Base-by-base conservation (phyloP, 306 rosid genomes). In the Betula pendula region DNA sequence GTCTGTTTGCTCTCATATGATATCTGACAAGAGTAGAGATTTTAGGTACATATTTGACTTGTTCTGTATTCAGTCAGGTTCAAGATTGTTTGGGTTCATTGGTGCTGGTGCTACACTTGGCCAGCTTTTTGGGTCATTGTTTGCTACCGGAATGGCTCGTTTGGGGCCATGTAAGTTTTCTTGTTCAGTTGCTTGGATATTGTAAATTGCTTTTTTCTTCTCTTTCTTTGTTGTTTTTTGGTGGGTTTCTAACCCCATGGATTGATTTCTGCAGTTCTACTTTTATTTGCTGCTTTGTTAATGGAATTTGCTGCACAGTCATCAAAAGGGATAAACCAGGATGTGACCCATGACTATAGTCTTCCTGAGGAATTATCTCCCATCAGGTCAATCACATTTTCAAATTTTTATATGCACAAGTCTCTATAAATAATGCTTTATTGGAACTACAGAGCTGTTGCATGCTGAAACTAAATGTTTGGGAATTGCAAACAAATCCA, bases 41-140 rank as follows among this genome's bases (percentile, higher is more conserved):
- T 72, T 40, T 73, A 45, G 15, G 31, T 63, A 40, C 58, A 44
- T 74, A 12, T 79, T 81, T 89, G 83, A 85, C 77, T 81, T 83
- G 70, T 77, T 73, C 24, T 70, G 81, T 71, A 62, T 92, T 88
- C 99, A 95, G 99, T 95, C 99, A 91, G 99, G 99, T 89, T 88
- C 97, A 73, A 95, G 99, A 92, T 88, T 95, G 81, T 95, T 95
- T 69, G 99, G 97, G 69, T 95, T 95, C 82, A 87, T 95, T 75
- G 99, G 97, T 77, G 97, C 97, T 74, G 99, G 99, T 69, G 99
- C 99, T 71, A 95, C 99, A 16, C 99, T 95, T n/a, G 99, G 97
- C 76, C 99, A 95, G 85, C 89, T 95, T 63, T 91, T 88, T 71
- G 99, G 97, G 78, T 95, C 99, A 43, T 75, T 92, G 73, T 91